Evolutionary conservation across 345 rosid species (phyloP), one percentile per base, ranked within the genome.

Genomic region (Corchorus capsularis): DNA sequence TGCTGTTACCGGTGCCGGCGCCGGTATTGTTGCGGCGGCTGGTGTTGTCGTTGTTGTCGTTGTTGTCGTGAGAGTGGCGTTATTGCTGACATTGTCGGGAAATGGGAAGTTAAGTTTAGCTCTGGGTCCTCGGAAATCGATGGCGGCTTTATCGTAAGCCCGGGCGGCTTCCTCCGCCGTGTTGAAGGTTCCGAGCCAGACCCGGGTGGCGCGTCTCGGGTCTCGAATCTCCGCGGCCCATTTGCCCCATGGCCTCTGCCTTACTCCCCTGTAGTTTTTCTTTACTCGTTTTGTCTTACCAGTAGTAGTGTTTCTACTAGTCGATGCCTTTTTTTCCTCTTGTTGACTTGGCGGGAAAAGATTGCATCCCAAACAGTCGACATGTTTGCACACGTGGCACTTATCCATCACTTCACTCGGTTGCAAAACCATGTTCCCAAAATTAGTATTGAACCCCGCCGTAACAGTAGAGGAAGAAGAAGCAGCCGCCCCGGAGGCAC

Each of bases 201-300:
- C 99, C 67, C 99, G 81, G 0, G 78, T 72, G 0, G 97, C 97
- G 76, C 90, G 81, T 74, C 85, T 78, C 0, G 99, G 99, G 75
- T 96, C 99, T 11, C 99, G 84, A 47, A 96, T 96, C 90, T 96
- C 99, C 13, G 99, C 93, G 2, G 99, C 98, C 88, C 96, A 96
- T 75, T 93, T 96, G 0, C 99, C 98, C 98, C 97, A 96, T 2
- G 99, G 99, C 83, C 98, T 83, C 81, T 93, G 99, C 79, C 99
- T 91, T 65, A 93, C 99, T 50, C 99, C 99, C 74, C 99, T 86
- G 93, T 79, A 96, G 32, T 88, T 92, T 84, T 87, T 96, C 84
- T 87, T 91, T 74, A 15, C 84, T 76, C 83, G 78, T 81, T 71
- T 79, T 34, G 66, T 35, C 74, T 70, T 70, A 66, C 70, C 65